Base-by-base conservation (phyloP, 2,329 filamentous ascomycete genomes). In the Dactylella cylindrospora region DNA sequence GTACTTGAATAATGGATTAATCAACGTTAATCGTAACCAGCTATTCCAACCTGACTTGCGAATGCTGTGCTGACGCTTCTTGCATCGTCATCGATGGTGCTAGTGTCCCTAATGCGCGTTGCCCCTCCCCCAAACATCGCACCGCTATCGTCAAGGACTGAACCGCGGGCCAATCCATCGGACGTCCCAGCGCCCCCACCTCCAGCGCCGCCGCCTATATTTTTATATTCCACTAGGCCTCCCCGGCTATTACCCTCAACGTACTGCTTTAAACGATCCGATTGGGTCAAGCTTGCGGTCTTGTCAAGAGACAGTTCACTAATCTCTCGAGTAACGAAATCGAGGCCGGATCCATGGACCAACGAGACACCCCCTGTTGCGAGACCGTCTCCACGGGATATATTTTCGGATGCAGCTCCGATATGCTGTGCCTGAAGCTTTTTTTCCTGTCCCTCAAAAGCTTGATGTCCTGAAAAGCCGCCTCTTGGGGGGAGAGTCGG, bases 51-150 rank as follows among this genome's bases (percentile, higher is more conserved):
- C 74, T 97, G 93, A 76, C 90, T 96, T 64, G 91, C 90, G 76
- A 97, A 98, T 41, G 90, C 90, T 46, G 93, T 97, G 71, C 89
- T 95, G 70, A 97, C 83, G 74, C 91, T 97, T 75, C 93, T 89
- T 70, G 93, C 89, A 72, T 97, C 93, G 67, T 98, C 93, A 68
- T 98, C 93, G 85, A 83, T 46, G 78, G 79, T 61, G 13, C 20
- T 57, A 7, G 46, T 8, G 38, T 69, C 66, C 8, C 66, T 43
- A 35, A 71, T 68, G 33, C 74, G 73, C 65, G 71, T 75, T 31
- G 76, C 78, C 69, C 84, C 85, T 57, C 75, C 77, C 47, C 81
- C 84, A 70, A 82, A 88, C 46, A 84, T 82, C 71, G 84, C 88
- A 65, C 80, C 78, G 22, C 78, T 26, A 10, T 66, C 64, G 12